Percentiles rank a stretch among this genome's conserved stretches.
Conservation (phyloP, 2,329 filamentous ascomycete genomes). For the Shiraia sp. region DNA sequence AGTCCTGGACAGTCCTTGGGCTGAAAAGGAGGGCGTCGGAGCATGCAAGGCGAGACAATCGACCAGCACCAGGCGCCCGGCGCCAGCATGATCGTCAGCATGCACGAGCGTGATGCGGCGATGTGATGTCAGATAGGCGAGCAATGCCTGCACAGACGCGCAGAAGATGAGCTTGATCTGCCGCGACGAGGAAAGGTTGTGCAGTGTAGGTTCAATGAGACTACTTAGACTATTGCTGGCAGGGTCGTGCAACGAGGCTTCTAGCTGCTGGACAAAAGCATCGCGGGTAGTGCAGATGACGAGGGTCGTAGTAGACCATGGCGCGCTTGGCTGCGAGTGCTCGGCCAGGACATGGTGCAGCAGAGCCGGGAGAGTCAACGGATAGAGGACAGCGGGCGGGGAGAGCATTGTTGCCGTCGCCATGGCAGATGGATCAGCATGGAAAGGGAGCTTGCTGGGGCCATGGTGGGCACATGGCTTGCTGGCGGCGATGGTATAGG, state of each 20-base stretch:
- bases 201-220: conserved; percentile 67
- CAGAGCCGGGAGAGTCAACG: conserved; percentile 53
- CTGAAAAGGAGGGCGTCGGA: conserved; percentile 73
- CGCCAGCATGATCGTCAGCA: conserved; percentile 7
- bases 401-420: not conserved
- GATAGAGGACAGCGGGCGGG: conserved; percentile 45
- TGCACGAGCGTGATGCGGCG: conserved; percentile 13
- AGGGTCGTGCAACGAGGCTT: conserved; percentile 48
- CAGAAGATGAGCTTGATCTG: conserved; percentile 73
- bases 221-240: conserved; percentile 25
- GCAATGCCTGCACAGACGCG: conserved; percentile 74
- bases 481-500: too few species aligned
- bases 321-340: conserved; percentile 14
- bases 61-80: conserved; percentile 61
- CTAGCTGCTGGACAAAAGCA: conserved; percentile 66
- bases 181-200: conserved; percentile 68
- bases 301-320: conserved; percentile 65
- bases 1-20: conserved; percentile 69
- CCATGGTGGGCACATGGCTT: conserved; percentile 10
- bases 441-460: conserved; percentile 5
- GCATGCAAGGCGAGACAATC: conserved; percentile 68
- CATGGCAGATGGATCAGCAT: conserved; percentile 14
- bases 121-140: conserved; percentile 69
- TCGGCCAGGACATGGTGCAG: conserved; percentile 65
- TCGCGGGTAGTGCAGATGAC: conserved; percentile 70